Evolutionary conservation across 2,329 filamentous ascomycete species (phyloP).

Genomic region (Aspergillus flavus): DNA sequence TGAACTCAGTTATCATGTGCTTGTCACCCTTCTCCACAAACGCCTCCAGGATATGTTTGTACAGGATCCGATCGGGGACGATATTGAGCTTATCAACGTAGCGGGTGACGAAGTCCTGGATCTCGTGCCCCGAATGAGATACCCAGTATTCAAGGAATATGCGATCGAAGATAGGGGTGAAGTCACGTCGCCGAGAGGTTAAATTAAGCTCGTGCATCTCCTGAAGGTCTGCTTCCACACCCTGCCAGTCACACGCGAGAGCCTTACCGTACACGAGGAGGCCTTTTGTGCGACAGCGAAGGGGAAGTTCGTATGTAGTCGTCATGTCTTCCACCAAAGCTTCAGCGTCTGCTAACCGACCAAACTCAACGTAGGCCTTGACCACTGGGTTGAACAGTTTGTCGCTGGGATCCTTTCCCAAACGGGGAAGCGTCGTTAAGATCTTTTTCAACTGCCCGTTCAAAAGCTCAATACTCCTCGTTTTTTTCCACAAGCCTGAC

Average conservation of each 20-base stretch:
- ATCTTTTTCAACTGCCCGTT: slow-evolving; percentile 38
- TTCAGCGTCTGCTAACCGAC: slow-evolving; percentile 38
- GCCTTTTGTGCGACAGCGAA: slow-evolving; percentile 39
- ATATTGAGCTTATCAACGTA: slow-evolving; percentile 40
- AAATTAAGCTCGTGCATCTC: slow-evolving; percentile 40
- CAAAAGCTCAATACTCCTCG: slow-evolving; percentile 38
- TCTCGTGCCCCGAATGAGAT: slow-evolving; percentile 35
- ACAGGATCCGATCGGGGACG: slow-evolving; percentile 41
- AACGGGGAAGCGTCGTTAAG: slow-evolving; percentile 27
- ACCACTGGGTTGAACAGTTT: slow-evolving; percentile 46
- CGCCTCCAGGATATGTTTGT: slow-evolving; percentile 44
- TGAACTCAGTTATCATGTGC: slow-evolving; percentile 35
- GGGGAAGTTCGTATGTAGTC: slow-evolving; percentile 30
- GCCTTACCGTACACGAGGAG: slow-evolving; percentile 42
- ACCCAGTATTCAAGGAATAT: slow-evolving; percentile 47
- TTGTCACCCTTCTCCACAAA: slow-evolving; percentile 42
- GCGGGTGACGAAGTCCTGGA: slow-evolving; percentile 39
- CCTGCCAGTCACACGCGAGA: slow-evolving; percentile 43
- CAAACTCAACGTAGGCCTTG: slow-evolving; percentile 43
- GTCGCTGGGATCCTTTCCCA: slow-evolving; percentile 37
- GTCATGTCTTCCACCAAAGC: slow-evolving; percentile 40
- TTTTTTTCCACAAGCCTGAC: slow-evolving; percentile 43
- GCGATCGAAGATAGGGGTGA: slow-evolving; percentile 40
- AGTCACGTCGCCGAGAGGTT: slow-evolving; percentile 31
- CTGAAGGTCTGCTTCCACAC: slow-evolving; percentile 40